Evolutionary conservation across 768 basidiomycete genomes (phyloP).

Genomic region (Auriculariales sp.): DNA sequence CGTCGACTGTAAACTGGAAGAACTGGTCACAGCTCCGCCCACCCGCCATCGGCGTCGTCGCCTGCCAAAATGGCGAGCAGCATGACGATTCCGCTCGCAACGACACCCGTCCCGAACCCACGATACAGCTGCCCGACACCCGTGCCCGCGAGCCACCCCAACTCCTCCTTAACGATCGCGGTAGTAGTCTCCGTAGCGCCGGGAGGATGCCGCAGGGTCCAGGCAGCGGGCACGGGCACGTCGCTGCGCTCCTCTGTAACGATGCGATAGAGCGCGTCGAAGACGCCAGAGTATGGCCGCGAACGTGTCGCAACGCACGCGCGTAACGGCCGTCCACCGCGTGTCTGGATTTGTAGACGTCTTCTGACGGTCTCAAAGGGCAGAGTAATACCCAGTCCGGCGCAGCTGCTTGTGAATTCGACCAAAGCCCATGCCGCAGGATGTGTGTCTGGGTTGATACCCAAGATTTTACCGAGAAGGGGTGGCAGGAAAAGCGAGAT

Average conservation of each 20-base stretch:
- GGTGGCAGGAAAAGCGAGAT: conserved; percentile 71
- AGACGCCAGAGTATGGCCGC: conserved; percentile 81
- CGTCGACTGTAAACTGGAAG: no score
- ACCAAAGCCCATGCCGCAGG: conserved; percentile 69
- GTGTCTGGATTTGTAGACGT: conserved; percentile 75
- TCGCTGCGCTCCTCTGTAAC: conserved; percentile 88
- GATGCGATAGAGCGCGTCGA: conserved; percentile 87
- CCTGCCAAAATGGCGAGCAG: conserved; percentile 48
- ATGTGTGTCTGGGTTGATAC: conserved; percentile 66
- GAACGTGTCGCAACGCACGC: conserved; percentile 79
- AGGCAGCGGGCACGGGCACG: conserved; percentile 35
- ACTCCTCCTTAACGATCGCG: conserved; percentile 25
- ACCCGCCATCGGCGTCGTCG: conserved; percentile 53
- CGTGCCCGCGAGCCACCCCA: conserved; percentile 46
- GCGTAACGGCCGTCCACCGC: conserved; percentile 58
- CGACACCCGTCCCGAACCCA: conserved; percentile 64
- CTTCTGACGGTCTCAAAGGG: conserved; percentile 90
- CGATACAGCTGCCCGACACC: conserved; percentile 81
- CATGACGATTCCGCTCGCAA: conserved; percentile 64
- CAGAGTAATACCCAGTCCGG: conserved; percentile 65
- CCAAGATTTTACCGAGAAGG: conserved; percentile 33
- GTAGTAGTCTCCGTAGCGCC: conserved; percentile 17
- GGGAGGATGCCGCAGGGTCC: conserved; percentile 8
- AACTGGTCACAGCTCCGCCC: conserved; percentile 55
- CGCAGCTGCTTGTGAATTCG: conserved; percentile 58